Evolutionary conservation across 73 alveolate species (phyloP).

Genomic region (Symbiodinium pilosum): DNA sequence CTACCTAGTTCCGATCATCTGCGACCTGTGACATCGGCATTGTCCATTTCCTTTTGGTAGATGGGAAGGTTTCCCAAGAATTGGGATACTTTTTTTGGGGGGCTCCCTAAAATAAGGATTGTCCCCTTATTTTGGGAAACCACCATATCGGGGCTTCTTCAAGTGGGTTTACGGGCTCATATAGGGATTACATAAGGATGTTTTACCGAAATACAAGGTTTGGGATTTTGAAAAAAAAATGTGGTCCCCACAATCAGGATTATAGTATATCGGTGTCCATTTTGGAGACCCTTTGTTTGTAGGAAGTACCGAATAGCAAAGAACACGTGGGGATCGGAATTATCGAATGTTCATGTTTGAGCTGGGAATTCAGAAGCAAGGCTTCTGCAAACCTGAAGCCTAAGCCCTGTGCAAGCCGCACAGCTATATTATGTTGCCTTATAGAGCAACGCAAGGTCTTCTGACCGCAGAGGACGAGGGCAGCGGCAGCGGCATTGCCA

Average conservation of each 20-base stretch:
- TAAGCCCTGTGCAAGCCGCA: neutral
- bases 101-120: too few relatives aligned
- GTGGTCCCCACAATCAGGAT: neutral
- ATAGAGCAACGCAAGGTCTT: neutral
- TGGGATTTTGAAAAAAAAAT: neutral
- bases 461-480: constrained; percentile 9
- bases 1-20: neutral
- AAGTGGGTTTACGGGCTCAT: too few relatives aligned
- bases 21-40: neutral
- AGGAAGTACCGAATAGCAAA: neutral
- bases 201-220: neutral
- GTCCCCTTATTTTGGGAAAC: too few relatives aligned
- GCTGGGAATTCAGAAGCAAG: neutral
- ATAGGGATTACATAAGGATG: too few relatives aligned
- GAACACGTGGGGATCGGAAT: neutral
- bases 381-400: neutral
- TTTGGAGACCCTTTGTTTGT: neutral
- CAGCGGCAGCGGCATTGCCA: constrained; percentile 2
- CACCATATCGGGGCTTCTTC: too few relatives aligned
- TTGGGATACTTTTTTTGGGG: too few relatives aligned
- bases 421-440: neutral
- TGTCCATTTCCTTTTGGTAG: too few relatives aligned
- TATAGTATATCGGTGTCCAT: neutral
- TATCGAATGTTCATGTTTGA: neutral
- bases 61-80: too few relatives aligned